Conservation (phyloP, 371 early-diverging fungal genomes). For the Mycotypha africana region DNA sequence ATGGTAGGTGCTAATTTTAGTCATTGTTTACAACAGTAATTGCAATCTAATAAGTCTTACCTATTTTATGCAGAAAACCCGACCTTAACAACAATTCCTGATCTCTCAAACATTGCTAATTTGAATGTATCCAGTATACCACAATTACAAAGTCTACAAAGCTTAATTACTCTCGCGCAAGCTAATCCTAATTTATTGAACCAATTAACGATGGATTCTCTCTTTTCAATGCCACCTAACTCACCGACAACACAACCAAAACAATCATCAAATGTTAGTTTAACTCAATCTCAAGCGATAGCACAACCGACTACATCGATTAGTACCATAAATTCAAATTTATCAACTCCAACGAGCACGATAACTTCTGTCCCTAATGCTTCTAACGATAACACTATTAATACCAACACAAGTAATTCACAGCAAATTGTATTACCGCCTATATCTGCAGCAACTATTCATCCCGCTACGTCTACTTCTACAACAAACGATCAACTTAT, state of each 20-base stretch:
- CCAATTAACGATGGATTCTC: constrained; percentile 19
- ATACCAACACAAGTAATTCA: too few species aligned
- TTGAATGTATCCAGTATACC: constrained; percentile 7
- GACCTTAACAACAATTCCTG: too few species aligned
- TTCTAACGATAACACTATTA: too few species aligned
- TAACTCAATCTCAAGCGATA: too few species aligned
- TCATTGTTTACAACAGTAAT: too few species aligned
- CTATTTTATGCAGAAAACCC: too few species aligned
- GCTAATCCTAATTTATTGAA: constrained; percentile 19
- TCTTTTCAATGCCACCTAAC: neutral
- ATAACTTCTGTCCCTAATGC: neutral
- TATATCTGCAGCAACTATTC: neutral
- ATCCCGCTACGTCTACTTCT: neutral
- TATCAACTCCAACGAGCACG: neutral
- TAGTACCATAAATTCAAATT: neutral
- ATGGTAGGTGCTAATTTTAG: too few species aligned
- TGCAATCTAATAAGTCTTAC: too few species aligned
- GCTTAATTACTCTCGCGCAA: constrained; percentile 25
- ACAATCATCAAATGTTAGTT: too few species aligned
- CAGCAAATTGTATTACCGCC: neutral
- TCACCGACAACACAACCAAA: neutral
- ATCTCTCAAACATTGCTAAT: constrained; percentile 7
- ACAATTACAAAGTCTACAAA: constrained; percentile 20
- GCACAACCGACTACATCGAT: too few species aligned
- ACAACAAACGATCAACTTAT: neutral